Conservation (phyloP, 2,329 filamentous ascomycete species). For the Shiraia bambusicola region DNA sequence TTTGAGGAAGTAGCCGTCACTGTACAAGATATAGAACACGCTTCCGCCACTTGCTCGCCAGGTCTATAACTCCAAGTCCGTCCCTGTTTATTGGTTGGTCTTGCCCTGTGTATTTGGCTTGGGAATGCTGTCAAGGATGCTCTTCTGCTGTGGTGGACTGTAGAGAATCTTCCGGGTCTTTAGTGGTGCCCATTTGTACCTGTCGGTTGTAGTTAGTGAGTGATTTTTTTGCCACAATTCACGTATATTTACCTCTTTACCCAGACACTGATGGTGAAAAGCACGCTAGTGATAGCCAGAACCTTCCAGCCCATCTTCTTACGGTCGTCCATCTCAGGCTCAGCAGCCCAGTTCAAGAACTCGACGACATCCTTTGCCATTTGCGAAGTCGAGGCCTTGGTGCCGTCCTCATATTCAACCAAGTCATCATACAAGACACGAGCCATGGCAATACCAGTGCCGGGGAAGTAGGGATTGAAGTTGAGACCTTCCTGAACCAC, state of each 20-base stretch:
- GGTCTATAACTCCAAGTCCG: conserved; percentile 21
- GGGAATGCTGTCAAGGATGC: conserved; percentile 32
- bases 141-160: conserved; percentile 63
- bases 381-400: conserved; percentile 90
- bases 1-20: conserved; percentile 41
- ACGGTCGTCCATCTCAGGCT: conserved; percentile 98
- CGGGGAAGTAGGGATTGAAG: conserved; percentile 99
- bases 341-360: conserved; percentile 98
- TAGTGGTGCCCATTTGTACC: conserved; percentile 95
- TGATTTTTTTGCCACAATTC: too few species aligned
- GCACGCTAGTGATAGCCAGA: conserved; percentile 72
- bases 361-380: conserved; percentile 99
- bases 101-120: conserved; percentile 35
- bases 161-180: conserved; percentile 95
- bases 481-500: conserved; percentile 85
- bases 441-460: conserved; percentile 97
- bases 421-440: conserved; percentile 97
- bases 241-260: conserved; percentile 72
- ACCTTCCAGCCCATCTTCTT: conserved; percentile 99
- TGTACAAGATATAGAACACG: conserved; percentile 45
- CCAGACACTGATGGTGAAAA: conserved; percentile 90
- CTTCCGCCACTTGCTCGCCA: conserved; percentile 25
- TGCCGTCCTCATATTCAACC: conserved; percentile 97
- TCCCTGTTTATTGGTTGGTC: conserved; percentile 35
- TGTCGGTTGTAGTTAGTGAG: conserved; percentile 35